Evolutionary conservation across 2,329 filamentous ascomycete species (phyloP), one percentile per base, ranked within the genome.

Genomic region (Pezicula neosporulosa): DNA sequence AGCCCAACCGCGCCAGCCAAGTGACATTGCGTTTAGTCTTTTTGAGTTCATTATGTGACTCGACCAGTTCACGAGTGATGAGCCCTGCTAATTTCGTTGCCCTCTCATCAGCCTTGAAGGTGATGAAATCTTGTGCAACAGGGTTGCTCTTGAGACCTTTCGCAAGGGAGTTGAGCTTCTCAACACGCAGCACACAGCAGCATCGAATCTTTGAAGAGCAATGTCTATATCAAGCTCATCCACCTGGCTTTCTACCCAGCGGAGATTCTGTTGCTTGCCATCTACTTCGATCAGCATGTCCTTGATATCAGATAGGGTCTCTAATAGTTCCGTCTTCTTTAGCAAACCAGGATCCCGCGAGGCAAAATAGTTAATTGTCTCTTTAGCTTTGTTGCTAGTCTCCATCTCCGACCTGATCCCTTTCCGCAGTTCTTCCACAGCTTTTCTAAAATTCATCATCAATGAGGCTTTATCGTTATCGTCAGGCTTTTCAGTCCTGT

Each of bases 201-300:
- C 81, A 62, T 97, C 91, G 58, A 96, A 94, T 39, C 83, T 81
- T 66, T 97, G 93, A 47, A 97, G 78, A 0, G 94, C 93, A 63
- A 99, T 92, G 62, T 96, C 87, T 61, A 97, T 97, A 64, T 99
- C 94, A 6, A 99, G 81, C 64, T 96, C 90, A 65, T 99, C 94
- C 68, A 99, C 89, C 70, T 97, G 90, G 48, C 85, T 84, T 68
- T 99, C 94, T 0, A 99, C 90, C 90, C 90, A 97, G 48, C 93
- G 88, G 44, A 99, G 79, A 66, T 94, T 97, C 66, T 97, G 90
- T 68, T 97, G 92, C 63, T 96, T 96, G 45, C 94, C 94, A 63
- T 97, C 94, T 13, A 96, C 90, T 62, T 99, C 94, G 59, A 99
- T 92, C 50, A 96, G 81, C 72, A 96, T 87, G 55, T 95, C 89